Evolutionary conservation across 345 rosid species (phyloP).

Genomic region (Corymbia maculata): DNA sequence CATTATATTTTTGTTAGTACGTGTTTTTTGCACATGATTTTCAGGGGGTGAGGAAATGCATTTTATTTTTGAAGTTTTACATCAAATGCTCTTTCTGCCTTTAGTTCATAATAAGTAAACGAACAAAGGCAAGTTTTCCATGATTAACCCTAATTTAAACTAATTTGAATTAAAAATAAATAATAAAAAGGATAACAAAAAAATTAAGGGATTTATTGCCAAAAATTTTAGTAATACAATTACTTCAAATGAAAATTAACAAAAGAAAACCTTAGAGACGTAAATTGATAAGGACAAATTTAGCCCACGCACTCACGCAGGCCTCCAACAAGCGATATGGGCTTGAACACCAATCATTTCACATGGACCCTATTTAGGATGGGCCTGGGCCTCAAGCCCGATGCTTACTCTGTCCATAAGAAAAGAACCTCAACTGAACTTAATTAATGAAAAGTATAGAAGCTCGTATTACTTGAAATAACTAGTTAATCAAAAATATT

Average conservation of each 20-base stretch:
- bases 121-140: neutral
- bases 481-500: rapidly evolving
- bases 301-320: neutral
- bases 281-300: neutral
- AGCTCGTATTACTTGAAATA: no score
- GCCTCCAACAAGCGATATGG: neutral
- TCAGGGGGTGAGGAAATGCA: no score
- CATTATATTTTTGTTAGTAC: no score
- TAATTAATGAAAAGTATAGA: neutral
- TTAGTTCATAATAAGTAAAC: no score
- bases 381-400: neutral
- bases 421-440: neutral
- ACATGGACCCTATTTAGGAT: neutral
- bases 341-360: neutral
- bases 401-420: neutral
- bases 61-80: no score
- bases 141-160: neutral
- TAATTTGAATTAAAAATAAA: no score
- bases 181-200: no score
- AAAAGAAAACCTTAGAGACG: neutral
- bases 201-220: neutral
- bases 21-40: no score
- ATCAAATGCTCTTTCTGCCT: no score
- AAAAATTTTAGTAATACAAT: neutral
- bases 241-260: neutral